These are phyloP conservation scores for Podospora conica DNA, from an alignment of 495 filamentous ascomycete species.

Conservation along the genomic window DNA sequence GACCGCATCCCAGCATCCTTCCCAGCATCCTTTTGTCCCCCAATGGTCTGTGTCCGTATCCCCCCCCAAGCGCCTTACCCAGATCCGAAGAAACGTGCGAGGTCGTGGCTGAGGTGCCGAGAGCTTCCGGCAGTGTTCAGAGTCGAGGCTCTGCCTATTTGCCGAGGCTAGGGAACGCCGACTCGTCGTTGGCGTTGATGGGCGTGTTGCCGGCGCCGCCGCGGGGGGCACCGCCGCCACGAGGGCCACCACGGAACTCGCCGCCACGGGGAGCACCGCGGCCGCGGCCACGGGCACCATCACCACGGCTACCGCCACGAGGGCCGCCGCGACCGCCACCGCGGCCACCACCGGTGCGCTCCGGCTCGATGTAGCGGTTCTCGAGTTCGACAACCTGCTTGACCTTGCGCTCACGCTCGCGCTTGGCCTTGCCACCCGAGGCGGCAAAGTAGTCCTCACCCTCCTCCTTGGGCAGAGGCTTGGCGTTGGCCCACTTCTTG, in stretches of 20 bases:
- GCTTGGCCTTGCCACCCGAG: conserved; percentile 71
- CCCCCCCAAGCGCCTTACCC: background rate
- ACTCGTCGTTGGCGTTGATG: conserved; percentile 59
- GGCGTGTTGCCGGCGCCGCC: conserved; percentile 26
- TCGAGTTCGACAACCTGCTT: conserved; percentile 88
- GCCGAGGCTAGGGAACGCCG: conserved; percentile 68
- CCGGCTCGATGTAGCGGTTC: conserved; percentile 64
- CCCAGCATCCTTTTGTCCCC: conserved; percentile 11
- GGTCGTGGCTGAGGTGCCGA: background rate
- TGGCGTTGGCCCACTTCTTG: conserved; percentile 89
- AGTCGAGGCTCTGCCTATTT: conserved; percentile 5
- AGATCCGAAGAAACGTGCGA: conserved; percentile 7
- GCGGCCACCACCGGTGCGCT: conserved; percentile 49
- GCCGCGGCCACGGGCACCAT: conserved; percentile 45
- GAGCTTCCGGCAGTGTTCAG: background rate
- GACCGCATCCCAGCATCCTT: conserved; percentile 14
- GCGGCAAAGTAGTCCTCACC: conserved; percentile 73
- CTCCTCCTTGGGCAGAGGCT: conserved; percentile 65
- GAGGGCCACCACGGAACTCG: conserved; percentile 31
- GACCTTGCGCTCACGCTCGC: conserved; percentile 84
- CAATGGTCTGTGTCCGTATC: background rate
- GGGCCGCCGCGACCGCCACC: conserved; percentile 48
- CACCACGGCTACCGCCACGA: conserved; percentile 44
- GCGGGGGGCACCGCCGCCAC: conserved; percentile 30
- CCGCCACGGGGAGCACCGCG: conserved; percentile 39